phyloP scores from a whole-genome alignment of 441 rosid species.

The Macaranga tanarius region DNA sequence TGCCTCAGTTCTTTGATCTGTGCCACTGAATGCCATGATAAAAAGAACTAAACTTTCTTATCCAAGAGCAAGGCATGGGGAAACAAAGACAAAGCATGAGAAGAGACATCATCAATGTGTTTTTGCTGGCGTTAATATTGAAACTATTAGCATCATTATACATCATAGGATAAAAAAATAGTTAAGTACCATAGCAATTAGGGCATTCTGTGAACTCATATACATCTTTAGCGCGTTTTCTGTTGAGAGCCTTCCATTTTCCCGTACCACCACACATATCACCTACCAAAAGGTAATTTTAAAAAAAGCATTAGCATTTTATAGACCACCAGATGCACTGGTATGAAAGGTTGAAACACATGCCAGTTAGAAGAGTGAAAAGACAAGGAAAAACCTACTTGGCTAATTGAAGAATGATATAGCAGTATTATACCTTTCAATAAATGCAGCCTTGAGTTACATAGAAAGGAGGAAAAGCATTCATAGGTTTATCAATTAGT shows the following conservation, averaged over 20 bases:
- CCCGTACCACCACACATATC: slow-evolving; percentile 99
- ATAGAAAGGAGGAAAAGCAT: neutral
- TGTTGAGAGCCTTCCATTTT: slow-evolving; percentile 95
- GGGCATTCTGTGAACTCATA: slow-evolving; percentile 82
- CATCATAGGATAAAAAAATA: neutral
- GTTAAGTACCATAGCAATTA: slow-evolving; percentile 60
- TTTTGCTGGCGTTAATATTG: neutral
- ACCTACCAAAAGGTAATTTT: slow-evolving; percentile 44
- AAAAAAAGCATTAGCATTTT: slow-evolving; percentile 19
- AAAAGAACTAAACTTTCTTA: too few species aligned
- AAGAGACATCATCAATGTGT: neutral
- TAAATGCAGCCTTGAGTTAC: neutral
- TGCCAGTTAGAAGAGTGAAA: slow-evolving; percentile 3
- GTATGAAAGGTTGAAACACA: neutral
- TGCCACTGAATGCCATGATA: too few species aligned
- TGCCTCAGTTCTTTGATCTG: too few species aligned
- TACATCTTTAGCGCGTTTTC: slow-evolving; percentile 93
- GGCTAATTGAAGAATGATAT: neutral
- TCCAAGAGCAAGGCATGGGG: neutral
- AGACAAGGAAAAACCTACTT: neutral
- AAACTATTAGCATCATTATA: neutral
- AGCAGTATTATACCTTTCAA: neutral
- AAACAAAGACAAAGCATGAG: neutral
- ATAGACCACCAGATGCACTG: neutral
- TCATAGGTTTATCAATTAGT: neutral